Evolutionary conservation across 129 eudicot genomes (phyloP).

Genomic region (Flaveria ramosissima): DNA sequence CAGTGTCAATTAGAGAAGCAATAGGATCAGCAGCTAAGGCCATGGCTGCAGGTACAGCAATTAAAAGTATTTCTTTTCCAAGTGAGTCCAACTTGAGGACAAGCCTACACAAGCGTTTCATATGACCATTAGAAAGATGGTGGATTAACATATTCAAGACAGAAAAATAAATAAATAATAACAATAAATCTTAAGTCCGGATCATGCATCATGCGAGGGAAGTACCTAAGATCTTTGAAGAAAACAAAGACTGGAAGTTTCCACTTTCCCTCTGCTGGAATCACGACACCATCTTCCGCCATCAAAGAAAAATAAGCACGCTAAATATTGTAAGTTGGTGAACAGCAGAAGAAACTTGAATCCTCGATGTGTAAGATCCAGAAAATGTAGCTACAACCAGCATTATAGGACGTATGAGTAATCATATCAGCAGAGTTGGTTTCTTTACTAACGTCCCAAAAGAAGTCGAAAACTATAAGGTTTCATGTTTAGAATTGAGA

Average conservation of each 20-base stretch:
- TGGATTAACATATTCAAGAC: too few species aligned
- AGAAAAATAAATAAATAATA: neutral
- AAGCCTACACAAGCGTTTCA: constrained; percentile 35
- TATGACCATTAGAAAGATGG: constrained; percentile 1
- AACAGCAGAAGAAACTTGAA: neutral
- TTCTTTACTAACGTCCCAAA: neutral
- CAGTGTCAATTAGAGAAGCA: constrained; percentile 90
- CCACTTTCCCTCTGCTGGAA: constrained; percentile 32
- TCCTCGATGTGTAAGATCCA: constrained; percentile 11
- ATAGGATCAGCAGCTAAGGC: constrained; percentile 95
- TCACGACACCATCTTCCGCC: constrained; percentile 47
- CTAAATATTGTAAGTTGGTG: neutral
- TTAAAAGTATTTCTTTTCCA: constrained; percentile 67
- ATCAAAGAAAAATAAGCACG: constrained; percentile 19
- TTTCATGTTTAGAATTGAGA: too few species aligned
- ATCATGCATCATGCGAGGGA: neutral
- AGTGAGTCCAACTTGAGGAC: constrained; percentile 78
- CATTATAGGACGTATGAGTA: constrained; percentile 10
- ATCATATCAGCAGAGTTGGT: constrained; percentile 1
- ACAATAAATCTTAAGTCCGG: neutral
- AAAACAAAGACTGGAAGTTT: constrained; percentile 64
- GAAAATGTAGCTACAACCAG: constrained; percentile 19
- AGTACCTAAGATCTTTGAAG: constrained; percentile 66
- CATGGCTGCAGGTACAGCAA: constrained; percentile 88
- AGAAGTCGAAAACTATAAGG: too few species aligned